Conservation (phyloP, 2,329 filamentous ascomycete species). For the Talaromyces marneffei region DNA sequence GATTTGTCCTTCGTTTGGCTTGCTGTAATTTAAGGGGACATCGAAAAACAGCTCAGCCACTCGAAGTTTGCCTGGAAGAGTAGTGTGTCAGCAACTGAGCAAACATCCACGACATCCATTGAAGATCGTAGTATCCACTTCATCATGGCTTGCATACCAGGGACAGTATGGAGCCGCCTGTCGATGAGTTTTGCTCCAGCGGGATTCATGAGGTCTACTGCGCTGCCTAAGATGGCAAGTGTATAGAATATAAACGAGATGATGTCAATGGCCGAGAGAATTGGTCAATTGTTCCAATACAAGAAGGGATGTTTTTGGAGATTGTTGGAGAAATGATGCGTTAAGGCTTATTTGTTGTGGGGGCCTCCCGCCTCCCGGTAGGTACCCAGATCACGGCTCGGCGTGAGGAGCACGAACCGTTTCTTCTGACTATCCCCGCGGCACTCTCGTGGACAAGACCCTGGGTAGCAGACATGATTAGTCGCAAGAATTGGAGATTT, state of each 20-base stretch:
- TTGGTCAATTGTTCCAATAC: neutral
- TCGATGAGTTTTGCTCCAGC: conserved; percentile 37
- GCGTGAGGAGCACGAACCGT: neutral
- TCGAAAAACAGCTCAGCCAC: conserved; percentile 81
- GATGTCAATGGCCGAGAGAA: neutral
- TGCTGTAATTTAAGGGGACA: conserved; percentile 72
- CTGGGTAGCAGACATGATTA: neutral
- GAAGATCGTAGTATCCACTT: neutral
- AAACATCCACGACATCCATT: neutral
- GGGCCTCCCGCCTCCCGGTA: no score
- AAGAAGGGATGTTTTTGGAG: neutral
- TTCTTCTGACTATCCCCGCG: neutral
- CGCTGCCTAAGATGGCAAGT: neutral
- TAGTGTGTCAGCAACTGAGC: neutral
- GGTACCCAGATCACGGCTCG: neutral
- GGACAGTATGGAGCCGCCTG: conserved; percentile 32
- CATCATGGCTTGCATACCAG: conserved; percentile 24
- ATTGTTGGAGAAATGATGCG: conserved; percentile 1
- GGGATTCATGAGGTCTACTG: neutral
- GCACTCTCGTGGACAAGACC: neutral
- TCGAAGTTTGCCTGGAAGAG: conserved; percentile 58
- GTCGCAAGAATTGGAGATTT: conserved; percentile 1
- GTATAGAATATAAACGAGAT: neutral
- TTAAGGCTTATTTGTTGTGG: neutral
- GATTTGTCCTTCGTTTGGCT: conserved; percentile 56